Evolutionary conservation across 495 filamentous ascomycete genomes (phyloP).

Genomic region (Aspergillus wentii): DNA sequence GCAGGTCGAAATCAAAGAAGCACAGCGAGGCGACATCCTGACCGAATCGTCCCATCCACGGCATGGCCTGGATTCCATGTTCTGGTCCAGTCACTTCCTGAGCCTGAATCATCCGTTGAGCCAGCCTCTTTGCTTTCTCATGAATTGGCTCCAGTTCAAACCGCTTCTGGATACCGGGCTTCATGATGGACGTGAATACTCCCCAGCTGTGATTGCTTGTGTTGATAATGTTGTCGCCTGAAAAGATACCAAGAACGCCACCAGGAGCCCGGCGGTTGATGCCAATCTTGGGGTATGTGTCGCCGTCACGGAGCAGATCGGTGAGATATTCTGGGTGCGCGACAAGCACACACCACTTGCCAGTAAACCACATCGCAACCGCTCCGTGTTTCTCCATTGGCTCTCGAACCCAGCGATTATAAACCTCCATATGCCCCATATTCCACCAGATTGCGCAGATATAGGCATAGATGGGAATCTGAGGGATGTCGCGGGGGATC

Average conservation of each 20-base stretch:
- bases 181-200: slow-evolving; percentile 13
- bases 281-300: not conserved
- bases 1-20: slow-evolving; percentile 13
- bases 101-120: slow-evolving; percentile 1
- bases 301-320: slow-evolving; percentile 4
- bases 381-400: slow-evolving; percentile 2
- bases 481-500: slow-evolving; percentile 3
- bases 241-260: not conserved
- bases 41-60: slow-evolving; percentile 7
- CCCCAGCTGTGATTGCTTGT: slow-evolving; percentile 12
- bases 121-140: slow-evolving; percentile 7
- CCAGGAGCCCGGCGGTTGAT: not conserved
- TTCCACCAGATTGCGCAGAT: not conserved
- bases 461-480: not conserved
- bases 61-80: slow-evolving; percentile 7
- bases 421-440: not conserved
- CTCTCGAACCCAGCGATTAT: not conserved
- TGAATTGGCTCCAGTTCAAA: not conserved
- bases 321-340: not conserved
- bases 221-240: slow-evolving; percentile 22
- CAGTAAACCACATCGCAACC: not conserved
- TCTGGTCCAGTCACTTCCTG: not conserved
- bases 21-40: slow-evolving; percentile 12
- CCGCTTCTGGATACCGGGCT: slow-evolving; percentile 14
- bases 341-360: slow-evolving; percentile 1